Evolutionary conservation across 805 yeast species (phyloP).

Genomic region (Grigorovia yakushimaensis): DNA sequence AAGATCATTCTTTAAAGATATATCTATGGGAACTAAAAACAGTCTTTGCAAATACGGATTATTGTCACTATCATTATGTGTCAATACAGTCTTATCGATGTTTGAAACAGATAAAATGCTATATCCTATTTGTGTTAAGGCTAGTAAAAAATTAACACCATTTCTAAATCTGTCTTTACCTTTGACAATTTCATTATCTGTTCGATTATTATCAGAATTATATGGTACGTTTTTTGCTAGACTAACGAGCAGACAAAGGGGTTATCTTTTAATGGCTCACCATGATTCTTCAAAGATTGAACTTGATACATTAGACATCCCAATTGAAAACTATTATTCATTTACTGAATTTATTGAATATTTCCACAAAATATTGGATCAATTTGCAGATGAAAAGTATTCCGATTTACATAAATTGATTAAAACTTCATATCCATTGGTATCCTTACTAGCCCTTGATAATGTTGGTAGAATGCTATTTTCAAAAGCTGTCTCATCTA

Average conservation of each 20-base stretch:
- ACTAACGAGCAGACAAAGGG: constrained; percentile 13
- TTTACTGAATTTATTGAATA: constrained; percentile 8
- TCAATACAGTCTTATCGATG: constrained; percentile 10
- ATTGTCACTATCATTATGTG: constrained; percentile 11
- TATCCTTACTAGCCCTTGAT: constrained; percentile 16
- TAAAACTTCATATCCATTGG: constrained; percentile 12
- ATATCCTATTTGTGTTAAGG: not conserved
- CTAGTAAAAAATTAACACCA: not conserved
- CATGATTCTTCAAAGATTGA: constrained; percentile 2
- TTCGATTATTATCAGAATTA: constrained; percentile 17
- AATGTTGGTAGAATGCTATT: constrained; percentile 17
- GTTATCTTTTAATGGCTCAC: constrained; percentile 6
- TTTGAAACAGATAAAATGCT: constrained; percentile 7
- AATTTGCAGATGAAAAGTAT: constrained; percentile 8
- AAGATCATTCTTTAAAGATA: constrained; percentile 8
- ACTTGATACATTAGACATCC: constrained; percentile 7
- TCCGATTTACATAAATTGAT: constrained; percentile 6
- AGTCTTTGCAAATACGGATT: constrained; percentile 14
- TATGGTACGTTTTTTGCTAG: constrained; percentile 17
- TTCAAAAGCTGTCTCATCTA: constrained; percentile 13
- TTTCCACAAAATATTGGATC: constrained; percentile 15
- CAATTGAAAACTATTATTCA: constrained; percentile 7
- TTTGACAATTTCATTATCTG: constrained; percentile 13
- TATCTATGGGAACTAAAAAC: constrained; percentile 8
- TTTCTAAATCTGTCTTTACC: constrained; percentile 12